Conservation (phyloP, 2,329 filamentous ascomycete genomes). For the Botrytis fragariae region DNA sequence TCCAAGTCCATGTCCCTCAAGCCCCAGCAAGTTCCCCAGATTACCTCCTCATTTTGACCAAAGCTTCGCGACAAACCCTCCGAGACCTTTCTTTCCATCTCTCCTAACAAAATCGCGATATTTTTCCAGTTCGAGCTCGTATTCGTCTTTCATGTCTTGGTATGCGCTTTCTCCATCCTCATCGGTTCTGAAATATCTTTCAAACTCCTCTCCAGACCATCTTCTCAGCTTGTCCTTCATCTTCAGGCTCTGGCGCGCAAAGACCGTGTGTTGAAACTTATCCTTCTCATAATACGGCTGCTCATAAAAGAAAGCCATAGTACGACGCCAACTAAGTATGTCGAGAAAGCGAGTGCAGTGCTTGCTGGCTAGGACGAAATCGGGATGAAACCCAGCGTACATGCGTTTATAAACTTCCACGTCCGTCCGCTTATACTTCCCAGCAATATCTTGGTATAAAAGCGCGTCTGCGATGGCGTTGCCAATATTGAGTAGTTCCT, state of each 20-base stretch:
- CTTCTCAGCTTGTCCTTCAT: slow-evolving; percentile 1
- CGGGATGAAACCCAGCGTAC: slow-evolving; percentile 15
- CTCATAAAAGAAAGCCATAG: slow-evolving; percentile 18
- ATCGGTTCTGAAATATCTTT: slow-evolving; percentile 3
- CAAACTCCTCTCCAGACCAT: slow-evolving; percentile 13
- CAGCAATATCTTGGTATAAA: slow-evolving; percentile 7
- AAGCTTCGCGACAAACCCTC: slow-evolving; percentile 6
- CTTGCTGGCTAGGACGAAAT: slow-evolving; percentile 1
- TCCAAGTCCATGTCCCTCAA: neutral
- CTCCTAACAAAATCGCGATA: neutral
- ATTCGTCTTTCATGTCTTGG: slow-evolving; percentile 12
- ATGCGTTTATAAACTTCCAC: slow-evolving; percentile 12
- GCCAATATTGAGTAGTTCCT: slow-evolving; percentile 5
- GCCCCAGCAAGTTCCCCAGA: neutral
- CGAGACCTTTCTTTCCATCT: neutral
- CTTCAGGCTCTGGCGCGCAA: slow-evolving; percentile 5
- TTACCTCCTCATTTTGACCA: slow-evolving; percentile 8
- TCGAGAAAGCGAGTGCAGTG: slow-evolving; percentile 9
- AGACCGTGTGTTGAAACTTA: slow-evolving; percentile 1
- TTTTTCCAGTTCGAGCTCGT: neutral
- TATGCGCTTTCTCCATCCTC: neutral
- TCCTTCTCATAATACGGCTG: slow-evolving; percentile 13
- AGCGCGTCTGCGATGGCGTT: slow-evolving; percentile 9
- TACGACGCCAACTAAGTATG: slow-evolving; percentile 13
- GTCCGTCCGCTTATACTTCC: slow-evolving; percentile 13